A percentile compares a stretch with the other conserved stretches of the same genome.
Conservation (phyloP, 176 grass and related monocot species). For the Carex scoparia region DNA sequence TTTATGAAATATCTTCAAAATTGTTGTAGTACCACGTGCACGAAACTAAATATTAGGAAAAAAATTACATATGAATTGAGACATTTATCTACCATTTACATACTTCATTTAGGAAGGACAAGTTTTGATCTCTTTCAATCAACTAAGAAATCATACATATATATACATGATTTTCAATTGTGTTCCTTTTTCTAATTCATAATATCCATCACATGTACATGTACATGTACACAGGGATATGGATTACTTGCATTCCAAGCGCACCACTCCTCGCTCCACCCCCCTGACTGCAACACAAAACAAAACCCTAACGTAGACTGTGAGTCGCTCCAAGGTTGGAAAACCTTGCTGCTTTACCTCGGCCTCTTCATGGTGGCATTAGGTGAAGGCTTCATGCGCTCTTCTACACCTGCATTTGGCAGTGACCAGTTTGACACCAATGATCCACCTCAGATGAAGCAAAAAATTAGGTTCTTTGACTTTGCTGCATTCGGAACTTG, state of each 20-base stretch:
- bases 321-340: conserved; percentile 20
- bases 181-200: not conserved
- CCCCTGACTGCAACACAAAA: conserved; percentile 37
- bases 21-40: not conserved
- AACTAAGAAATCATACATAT: too few relatives aligned
- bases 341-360: conserved; percentile 19
- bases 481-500: conserved; percentile 28
- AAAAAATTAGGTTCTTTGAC: conserved; percentile 39
- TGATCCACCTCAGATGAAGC: conserved; percentile 18
- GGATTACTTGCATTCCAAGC: conserved; percentile 47
- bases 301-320: conserved; percentile 25
- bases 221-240: conserved; percentile 55
- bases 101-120: too few relatives aligned
- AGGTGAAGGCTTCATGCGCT: conserved; percentile 34
- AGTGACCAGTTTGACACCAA: conserved; percentile 38
- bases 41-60: not conserved
- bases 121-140: too few relatives aligned
- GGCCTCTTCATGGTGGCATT: conserved; percentile 31
- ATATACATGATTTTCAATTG: too few relatives aligned
- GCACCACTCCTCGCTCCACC: conserved; percentile 40
- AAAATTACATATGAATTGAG: not conserved
- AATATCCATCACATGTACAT: not conserved
- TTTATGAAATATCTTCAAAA: not conserved
- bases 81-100: not conserved
- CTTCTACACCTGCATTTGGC: conserved; percentile 33